Evolutionary conservation across 305 asterid species (phyloP).

Genomic region (Striga hermonthica): DNA sequence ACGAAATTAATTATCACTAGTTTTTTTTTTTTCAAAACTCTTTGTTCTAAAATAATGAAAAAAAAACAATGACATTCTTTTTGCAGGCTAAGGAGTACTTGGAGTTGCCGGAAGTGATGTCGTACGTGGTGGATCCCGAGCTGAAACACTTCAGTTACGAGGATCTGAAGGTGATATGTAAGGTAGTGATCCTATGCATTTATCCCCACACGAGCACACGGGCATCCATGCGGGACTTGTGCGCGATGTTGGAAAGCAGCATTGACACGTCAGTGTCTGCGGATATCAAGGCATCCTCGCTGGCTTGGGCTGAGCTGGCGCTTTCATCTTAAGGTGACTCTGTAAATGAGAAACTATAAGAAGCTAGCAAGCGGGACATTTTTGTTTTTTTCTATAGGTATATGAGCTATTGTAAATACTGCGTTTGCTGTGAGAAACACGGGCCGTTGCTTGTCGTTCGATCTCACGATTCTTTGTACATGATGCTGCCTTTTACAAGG

Average conservation of each 20-base stretch:
- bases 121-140: slow-evolving; percentile 77
- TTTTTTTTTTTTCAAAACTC: too few species aligned
- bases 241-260: slow-evolving; percentile 69
- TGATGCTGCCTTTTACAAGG: not conserved
- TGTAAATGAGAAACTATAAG: slow-evolving; percentile 33
- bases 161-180: slow-evolving; percentile 74
- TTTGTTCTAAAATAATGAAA: too few species aligned
- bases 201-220: slow-evolving; percentile 44
- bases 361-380: slow-evolving; percentile 16
- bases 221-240: slow-evolving; percentile 58
- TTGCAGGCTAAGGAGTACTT: slow-evolving; percentile 81
- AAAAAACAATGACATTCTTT: not conserved
- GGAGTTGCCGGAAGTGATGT: slow-evolving; percentile 59
- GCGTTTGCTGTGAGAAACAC: slow-evolving; percentile 4
- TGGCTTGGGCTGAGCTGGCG: slow-evolving; percentile 97
- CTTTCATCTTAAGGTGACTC: slow-evolving; percentile 53
- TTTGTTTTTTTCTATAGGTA: slow-evolving; percentile 10
- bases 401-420: slow-evolving; percentile 29
- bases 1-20: not conserved
- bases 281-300: slow-evolving; percentile 66
- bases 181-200: slow-evolving; percentile 62
- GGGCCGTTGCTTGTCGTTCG: not conserved
- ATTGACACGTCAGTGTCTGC: slow-evolving; percentile 73
- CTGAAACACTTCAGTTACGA: slow-evolving; percentile 75
- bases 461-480: not conserved